Base-by-base conservation (phyloP, 192 early-diverging fungal species). In the Coemansia sp. region DNA sequence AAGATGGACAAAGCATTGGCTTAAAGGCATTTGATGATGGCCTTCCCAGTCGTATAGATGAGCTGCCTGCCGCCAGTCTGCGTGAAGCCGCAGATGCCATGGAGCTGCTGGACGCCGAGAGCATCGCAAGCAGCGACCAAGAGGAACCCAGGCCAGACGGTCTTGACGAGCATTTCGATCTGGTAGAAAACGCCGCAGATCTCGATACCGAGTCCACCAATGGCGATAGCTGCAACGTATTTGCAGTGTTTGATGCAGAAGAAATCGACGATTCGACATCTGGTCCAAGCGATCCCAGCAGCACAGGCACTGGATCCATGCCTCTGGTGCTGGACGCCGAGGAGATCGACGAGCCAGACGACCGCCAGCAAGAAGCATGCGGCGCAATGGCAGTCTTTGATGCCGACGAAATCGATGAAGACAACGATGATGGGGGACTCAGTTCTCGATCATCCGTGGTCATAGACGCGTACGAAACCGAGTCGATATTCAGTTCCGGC, bases 391-490 rank as follows among this genome's bases (percentile, higher is more conserved):
- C 38, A 43, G 48, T 75, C 34, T 72, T 63, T 51, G 78, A 75
- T 36, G 78, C 78, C 0, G 72, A 79, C 32, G 72, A 80, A 48
- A 57, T 74, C 17, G 67, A 4, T 0, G 9, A 53, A 56, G 71
- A 38, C 36, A 51, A 52, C 8, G 33, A 45, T 5, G 18, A 28
- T 28, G 22, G 22, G 22, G 0, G 22, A 28, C 22, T 22, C 12
- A 55, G 38, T n/a, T 36, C 17, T 34, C 34, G 33, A n/a, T 70
- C 67, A 17, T 66, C 72, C 14, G 68, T 73, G n/a, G 52, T 62
- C 14, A 39, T 79, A 22, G 76, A 79, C 36, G 76, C 76, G 8
- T 73, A 79, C 39, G 76, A 79, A 65, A 65, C 68, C 12, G 76
- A 55, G 59, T 73, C 71, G n/a, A 57, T 73, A 20, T 59, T 67